These are phyloP conservation scores for Coprinopsis marcescibilis DNA, from an alignment of 768 basidiomycete species.

Conservation along the genomic window DNA sequence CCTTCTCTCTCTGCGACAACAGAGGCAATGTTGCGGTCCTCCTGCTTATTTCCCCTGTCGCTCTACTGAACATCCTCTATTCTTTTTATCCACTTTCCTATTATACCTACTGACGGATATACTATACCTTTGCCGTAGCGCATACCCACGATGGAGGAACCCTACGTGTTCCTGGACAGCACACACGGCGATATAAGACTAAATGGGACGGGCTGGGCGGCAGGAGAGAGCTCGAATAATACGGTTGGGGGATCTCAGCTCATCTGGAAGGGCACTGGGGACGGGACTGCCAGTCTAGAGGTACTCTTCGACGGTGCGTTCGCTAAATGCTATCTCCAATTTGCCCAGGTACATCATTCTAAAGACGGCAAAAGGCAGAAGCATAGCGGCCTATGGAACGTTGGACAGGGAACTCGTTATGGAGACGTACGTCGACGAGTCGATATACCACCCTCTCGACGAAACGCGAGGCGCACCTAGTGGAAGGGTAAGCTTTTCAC, in stretches of 20 bases:
- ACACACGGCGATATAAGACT: neutral
- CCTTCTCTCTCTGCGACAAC: no score
- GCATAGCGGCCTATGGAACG: slow-evolving; percentile 6
- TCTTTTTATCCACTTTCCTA: no score
- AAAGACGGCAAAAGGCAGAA: slow-evolving; percentile 3
- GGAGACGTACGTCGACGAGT: neutral
- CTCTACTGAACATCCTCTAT: no score
- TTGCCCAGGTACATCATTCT: neutral
- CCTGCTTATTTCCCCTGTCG: no score
- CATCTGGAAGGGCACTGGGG: neutral
- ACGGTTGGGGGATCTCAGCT: slow-evolving; percentile 3
- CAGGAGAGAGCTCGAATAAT: neutral
- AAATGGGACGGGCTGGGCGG: neutral
- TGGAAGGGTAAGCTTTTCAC: slow-evolving; percentile 1
- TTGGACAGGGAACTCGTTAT: neutral
- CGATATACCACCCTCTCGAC: slow-evolving; percentile 1
- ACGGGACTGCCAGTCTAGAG: neutral
- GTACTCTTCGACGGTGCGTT: neutral
- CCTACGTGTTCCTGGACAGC: slow-evolving; percentile 4
- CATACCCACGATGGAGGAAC: slow-evolving; percentile 8
- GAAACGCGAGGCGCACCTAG: neutral
- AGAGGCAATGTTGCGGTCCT: no score
- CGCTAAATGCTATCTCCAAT: neutral
- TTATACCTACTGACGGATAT: no score
- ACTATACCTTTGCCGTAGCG: no score